These are phyloP conservation scores for Plasmodium ovale DNA, from an alignment of 169 alveolate genomes.

Conservation along the genomic window DNA sequence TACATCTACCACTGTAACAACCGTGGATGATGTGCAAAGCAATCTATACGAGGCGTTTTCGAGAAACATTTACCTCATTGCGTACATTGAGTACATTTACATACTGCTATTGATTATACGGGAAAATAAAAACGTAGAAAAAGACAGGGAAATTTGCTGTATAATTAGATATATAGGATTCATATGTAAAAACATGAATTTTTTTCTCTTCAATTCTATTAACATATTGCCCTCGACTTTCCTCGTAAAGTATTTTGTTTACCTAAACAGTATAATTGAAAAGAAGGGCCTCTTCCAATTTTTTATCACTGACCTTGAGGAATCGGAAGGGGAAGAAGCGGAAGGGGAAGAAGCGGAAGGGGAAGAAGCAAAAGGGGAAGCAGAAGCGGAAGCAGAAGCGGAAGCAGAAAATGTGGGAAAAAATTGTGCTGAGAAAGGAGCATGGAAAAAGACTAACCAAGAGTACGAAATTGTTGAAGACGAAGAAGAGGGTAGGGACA, in stretches of 20 bases:
- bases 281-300: slow-evolving; percentile 12
- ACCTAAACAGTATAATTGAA: slow-evolving; percentile 39
- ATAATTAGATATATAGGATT: slow-evolving; percentile 70
- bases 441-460: neutral
- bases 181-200: slow-evolving; percentile 71
- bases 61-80: slow-evolving; percentile 25
- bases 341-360: neutral
- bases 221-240: slow-evolving; percentile 48
- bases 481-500: neutral
- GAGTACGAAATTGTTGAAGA: neutral
- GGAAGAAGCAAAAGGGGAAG: neutral
- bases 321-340: neutral
- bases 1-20: neutral
- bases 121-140: slow-evolving; percentile 57
- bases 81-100: slow-evolving; percentile 70
- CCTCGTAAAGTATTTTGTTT: slow-evolving; percentile 46
- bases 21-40: neutral
- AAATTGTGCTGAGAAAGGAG: neutral
- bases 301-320: neutral
- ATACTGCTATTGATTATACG: slow-evolving; percentile 52
- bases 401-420: neutral
- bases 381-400: neutral
- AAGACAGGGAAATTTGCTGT: slow-evolving; percentile 67
- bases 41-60: slow-evolving; percentile 2
- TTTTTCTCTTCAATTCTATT: slow-evolving; percentile 64